phyloP scores from a whole-genome alignment of 2,329 filamentous ascomycete species.

The Trichoderma harzianum region DNA sequence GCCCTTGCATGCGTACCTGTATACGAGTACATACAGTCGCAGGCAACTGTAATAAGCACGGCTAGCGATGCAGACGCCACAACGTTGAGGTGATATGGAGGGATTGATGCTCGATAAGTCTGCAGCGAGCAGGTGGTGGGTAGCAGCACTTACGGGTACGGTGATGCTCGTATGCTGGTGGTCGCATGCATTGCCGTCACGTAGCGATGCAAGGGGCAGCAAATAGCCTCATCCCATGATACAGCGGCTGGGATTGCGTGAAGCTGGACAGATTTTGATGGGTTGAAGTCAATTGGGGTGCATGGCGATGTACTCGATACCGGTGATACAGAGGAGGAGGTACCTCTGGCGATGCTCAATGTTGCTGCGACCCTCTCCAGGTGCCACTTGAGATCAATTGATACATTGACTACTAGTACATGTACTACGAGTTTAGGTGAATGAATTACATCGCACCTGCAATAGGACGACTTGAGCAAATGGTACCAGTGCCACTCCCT shows the following conservation, averaged over 20 bases:
- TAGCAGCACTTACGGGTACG: background rate
- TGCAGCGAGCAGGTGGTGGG: background rate
- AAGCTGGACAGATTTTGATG: background rate
- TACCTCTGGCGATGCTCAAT: background rate
- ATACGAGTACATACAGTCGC: background rate
- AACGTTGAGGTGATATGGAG: background rate
- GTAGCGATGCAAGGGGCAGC: background rate
- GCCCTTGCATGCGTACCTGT: background rate
- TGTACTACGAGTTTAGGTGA: background rate
- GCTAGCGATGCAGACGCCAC: background rate
- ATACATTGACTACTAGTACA: background rate
- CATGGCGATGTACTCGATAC: background rate
- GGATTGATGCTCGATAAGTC: background rate
- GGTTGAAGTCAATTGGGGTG: background rate
- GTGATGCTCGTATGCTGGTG: background rate
- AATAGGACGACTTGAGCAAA: background rate
- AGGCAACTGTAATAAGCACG: background rate
- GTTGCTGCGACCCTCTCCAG: background rate
- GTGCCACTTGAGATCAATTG: background rate
- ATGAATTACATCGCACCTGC: background rate
- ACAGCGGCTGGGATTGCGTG: background rate
- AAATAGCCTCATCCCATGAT: background rate
- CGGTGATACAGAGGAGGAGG: background rate
- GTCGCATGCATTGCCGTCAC: constrained; percentile 1
- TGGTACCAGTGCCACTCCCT: background rate